Conservation (phyloP, 225 moss, liverwort and hornwort species). For the Antitrichia curtipendula region DNA sequence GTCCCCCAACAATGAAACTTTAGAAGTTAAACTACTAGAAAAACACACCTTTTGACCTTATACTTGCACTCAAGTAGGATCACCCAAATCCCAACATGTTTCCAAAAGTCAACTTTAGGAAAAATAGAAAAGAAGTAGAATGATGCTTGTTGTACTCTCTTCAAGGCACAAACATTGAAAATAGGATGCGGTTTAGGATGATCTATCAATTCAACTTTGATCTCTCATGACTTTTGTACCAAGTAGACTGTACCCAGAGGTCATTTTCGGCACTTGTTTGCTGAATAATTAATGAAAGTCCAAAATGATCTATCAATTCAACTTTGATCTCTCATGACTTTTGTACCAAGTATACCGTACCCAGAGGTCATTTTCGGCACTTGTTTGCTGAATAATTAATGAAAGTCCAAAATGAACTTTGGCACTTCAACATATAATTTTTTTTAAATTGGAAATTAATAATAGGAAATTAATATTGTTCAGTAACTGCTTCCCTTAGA, state of each 20-base stretch:
- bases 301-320: neutral
- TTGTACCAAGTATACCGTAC: too few relatives aligned
- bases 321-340: neutral
- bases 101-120: neutral
- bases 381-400: too few relatives aligned
- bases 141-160: neutral
- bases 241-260: too few relatives aligned
- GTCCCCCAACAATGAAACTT: too few relatives aligned
- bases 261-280: too few relatives aligned
- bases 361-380: too few relatives aligned
- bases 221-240: neutral
- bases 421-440: too few relatives aligned
- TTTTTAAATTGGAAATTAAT: too few relatives aligned
- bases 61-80: neutral
- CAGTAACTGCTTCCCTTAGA: too few relatives aligned
- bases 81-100: neutral
- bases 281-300: too few relatives aligned
- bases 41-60: neutral
- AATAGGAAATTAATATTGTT: too few relatives aligned
- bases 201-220: neutral
- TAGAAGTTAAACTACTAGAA: neutral
- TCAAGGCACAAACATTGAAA: neutral
- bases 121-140: neutral
- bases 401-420: too few relatives aligned
- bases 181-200: fast-evolving